Conservation (phyloP, 345 rosid genomes). For the Eucalyptus erythrocorys region DNA sequence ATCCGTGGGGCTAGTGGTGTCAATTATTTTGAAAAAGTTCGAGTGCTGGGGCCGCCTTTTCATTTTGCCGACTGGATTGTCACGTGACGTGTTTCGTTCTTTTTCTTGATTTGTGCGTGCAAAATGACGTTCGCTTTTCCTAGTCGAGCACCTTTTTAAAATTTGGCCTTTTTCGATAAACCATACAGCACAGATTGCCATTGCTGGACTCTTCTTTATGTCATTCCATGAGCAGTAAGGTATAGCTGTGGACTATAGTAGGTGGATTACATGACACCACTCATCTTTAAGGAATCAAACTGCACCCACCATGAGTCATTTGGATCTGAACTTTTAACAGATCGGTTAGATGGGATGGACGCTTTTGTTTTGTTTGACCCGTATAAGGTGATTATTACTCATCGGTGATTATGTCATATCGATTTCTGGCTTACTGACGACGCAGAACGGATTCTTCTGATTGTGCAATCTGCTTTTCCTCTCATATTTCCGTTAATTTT, state of each 20-base stretch:
- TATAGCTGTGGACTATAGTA: not conserved
- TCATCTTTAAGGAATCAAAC: slow-evolving; percentile 15
- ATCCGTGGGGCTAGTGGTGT: slow-evolving; percentile 22
- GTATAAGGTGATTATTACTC: not conserved
- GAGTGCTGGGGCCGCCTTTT: not conserved
- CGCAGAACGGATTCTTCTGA: not conserved
- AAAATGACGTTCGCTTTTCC: not conserved
- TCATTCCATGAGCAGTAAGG: slow-evolving; percentile 16
- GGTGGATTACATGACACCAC: slow-evolving; percentile 8
- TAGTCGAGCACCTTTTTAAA: not conserved
- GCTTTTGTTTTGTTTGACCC: not conserved
- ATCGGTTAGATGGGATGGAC: not conserved
- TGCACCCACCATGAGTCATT: not conserved
- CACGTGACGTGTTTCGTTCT: not conserved
- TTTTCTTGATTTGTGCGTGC: not conserved
- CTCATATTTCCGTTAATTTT: not conserved
- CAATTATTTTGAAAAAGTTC: not conserved
- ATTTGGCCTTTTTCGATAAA: not conserved
- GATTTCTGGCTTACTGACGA: not conserved
- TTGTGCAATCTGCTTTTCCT: not conserved
- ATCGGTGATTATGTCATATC: not conserved
- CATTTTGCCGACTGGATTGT: not conserved
- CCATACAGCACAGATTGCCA: not conserved
- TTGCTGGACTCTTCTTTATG: slow-evolving; percentile 5
- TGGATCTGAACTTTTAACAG: not conserved